Base-by-base conservation (phyloP, 108 stramenopile genomes). In the Cyclotella choctawhatcheeana region DNA sequence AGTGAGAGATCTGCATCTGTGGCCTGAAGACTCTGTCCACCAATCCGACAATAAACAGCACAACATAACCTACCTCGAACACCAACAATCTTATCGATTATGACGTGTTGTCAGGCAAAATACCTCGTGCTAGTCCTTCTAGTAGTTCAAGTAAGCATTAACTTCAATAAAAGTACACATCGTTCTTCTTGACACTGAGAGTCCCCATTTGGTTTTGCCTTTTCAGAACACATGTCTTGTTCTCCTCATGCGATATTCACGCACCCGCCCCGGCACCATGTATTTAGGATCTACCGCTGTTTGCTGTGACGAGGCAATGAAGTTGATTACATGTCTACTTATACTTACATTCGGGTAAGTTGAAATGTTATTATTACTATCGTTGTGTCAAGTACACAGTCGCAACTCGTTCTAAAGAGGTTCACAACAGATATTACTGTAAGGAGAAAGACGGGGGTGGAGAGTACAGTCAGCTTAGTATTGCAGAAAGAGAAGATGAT, bases 221-320 rank as follows among this genome's bases (percentile, higher is more conserved):
- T n/a, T n/a, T n/a, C 55, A 69, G 5, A 69, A 69, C 58, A 44
- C 58, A 2, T 29, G 27, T 33, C 67, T 90, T 26, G 93, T 94
- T 26, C 53, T 94, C 29, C 62, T 94, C 50, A 89, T 94, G 91
- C 63, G 90, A 69, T 88, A 85, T 59, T 84, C 89, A 32, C 82
- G 93, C 10, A 92, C 89, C 5, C 72, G 82, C 33, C 76, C 83
- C 17, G 87, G 81, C 0, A 88, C 86, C 8, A 69, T 94, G 64
- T 94, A 94, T 71, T 67, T 94, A 31, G 88, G 91, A 18, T 89
- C 89, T 30, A 90, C 93, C 5, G 93, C 93, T 2, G 91, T 94
- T 24, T 89, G 88, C 71, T 65, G 87, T 53, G 90, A 90, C 86
- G 93, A 94, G 71, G 82, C 76, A 25, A 86, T 91, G 87, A 94